These are phyloP conservation scores for Lachnellula hyalina DNA, from an alignment of 2,329 filamentous ascomycete genomes.

Conservation along the genomic window DNA sequence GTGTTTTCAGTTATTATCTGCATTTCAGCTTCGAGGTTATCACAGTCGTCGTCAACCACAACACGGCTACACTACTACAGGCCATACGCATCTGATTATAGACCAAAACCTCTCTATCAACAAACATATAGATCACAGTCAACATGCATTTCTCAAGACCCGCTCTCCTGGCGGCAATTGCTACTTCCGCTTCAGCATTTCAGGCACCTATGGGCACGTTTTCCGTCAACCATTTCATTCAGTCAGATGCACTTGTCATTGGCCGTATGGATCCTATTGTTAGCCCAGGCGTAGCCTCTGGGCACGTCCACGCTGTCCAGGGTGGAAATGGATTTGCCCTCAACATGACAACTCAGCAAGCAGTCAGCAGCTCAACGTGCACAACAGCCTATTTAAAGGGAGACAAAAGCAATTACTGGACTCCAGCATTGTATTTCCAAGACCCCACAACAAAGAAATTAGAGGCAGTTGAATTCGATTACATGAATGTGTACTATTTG, in stretches of 20 bases:
- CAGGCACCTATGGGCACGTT: slow-evolving; percentile 43
- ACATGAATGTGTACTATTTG: slow-evolving; percentile 76
- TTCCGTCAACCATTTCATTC: slow-evolving; percentile 67
- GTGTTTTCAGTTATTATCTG: slow-evolving; percentile 8
- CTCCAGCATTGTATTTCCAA: slow-evolving; percentile 72
- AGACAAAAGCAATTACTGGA: slow-evolving; percentile 89
- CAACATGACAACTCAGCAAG: slow-evolving; percentile 54
- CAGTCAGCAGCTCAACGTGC: slow-evolving; percentile 56
- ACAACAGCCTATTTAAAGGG: slow-evolving; percentile 75
- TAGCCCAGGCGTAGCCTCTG: slow-evolving; percentile 51
- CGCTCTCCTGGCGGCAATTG: slow-evolving; percentile 18
- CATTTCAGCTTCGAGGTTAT: slow-evolving; percentile 24
- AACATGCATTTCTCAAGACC: slow-evolving; percentile 25
- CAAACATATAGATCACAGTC: slow-evolving; percentile 4
- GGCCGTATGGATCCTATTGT: slow-evolving; percentile 75
- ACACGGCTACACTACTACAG: slow-evolving; percentile 17
- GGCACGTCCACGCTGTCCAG: slow-evolving; percentile 70
- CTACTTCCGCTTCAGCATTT: slow-evolving; percentile 21
- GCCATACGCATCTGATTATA: slow-evolving; percentile 13
- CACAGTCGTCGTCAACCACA: slow-evolving; percentile 11
- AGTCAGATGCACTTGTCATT: slow-evolving; percentile 54
- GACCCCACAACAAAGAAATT: slow-evolving; percentile 58
- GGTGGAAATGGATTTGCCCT: slow-evolving; percentile 53
- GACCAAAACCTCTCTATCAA: neutral
- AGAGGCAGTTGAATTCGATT: slow-evolving; percentile 53